These are phyloP conservation scores for Lentinula sp. DNA, from an alignment of 768 basidiomycete genomes.

Conservation along the genomic window DNA sequence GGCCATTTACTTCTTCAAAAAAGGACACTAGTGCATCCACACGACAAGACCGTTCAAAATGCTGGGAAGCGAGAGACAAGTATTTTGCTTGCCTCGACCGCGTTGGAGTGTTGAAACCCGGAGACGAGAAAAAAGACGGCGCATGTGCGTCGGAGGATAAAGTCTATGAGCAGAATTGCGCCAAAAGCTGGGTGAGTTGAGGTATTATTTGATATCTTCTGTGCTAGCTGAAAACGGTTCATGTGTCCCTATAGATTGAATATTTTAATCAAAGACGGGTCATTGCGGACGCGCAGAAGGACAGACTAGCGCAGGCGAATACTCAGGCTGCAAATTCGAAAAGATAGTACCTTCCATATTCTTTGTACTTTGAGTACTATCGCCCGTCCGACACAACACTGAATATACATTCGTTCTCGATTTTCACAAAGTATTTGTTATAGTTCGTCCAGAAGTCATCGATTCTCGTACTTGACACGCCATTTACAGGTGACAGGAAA, in stretches of 20 bases:
- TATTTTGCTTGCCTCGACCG: conserved; percentile 84
- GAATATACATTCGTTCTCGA: too few relatives aligned
- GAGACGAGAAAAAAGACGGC: conserved; percentile 47
- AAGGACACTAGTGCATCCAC: conserved; percentile 32
- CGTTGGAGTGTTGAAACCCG: conserved; percentile 62
- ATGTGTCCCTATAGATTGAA: conserved; percentile 56
- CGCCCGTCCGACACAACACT: too few relatives aligned
- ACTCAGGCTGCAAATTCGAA: conserved; percentile 27
- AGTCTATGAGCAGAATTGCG: conserved; percentile 67
- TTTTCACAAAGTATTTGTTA: too few relatives aligned
- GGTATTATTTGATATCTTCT: not conserved
- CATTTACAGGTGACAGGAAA: too few relatives aligned
- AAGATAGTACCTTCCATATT: conserved; percentile 7
- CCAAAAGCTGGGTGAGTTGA: conserved; percentile 80
- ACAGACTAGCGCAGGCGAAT: conserved; percentile 47
- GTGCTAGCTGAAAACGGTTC: not conserved
- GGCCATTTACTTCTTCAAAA: conserved; percentile 28
- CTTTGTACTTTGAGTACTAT: too few relatives aligned
- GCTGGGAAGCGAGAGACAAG: conserved; percentile 80
- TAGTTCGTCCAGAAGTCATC: too few relatives aligned
- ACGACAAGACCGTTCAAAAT: conserved; percentile 66
- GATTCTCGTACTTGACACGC: too few relatives aligned
- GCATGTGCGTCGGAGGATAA: conserved; percentile 53
- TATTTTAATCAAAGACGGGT: conserved; percentile 93
- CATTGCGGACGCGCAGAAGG: conserved; percentile 74